Percentiles rank a stretch among this genome's conserved stretches.
Conservation (phyloP, 2,329 filamentous ascomycete genomes). For the Parafenestella ontariensis region DNA sequence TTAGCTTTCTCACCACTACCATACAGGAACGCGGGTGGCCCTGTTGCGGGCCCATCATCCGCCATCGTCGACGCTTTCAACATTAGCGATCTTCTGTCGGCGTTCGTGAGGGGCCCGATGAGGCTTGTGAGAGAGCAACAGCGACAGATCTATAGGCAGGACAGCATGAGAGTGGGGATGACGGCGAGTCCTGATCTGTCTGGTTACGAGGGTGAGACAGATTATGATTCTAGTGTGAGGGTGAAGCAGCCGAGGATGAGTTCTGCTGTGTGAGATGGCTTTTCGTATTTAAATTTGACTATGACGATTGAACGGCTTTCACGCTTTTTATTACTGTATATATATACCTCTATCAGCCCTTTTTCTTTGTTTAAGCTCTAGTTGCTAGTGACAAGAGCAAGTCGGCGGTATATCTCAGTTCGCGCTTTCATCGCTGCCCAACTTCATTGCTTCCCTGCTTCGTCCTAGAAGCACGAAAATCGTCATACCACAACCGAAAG, state of each 20-base stretch:
- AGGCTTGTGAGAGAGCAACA: constrained; percentile 38
- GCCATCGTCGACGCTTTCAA: constrained; percentile 39
- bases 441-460: too few relatives aligned
- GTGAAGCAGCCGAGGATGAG: not conserved
- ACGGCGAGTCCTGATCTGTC: not conserved
- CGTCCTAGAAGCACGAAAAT: too few relatives aligned
- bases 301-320: too few relatives aligned
- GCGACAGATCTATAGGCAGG: constrained; percentile 27
- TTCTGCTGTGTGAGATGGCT: not conserved
- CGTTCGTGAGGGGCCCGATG: constrained; percentile 41
- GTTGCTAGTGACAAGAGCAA: too few relatives aligned
- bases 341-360: too few relatives aligned
- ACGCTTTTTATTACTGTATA: too few relatives aligned
- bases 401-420: too few relatives aligned
- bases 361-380: too few relatives aligned
- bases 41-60: constrained; percentile 23
- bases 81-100: constrained; percentile 34
- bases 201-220: not conserved
- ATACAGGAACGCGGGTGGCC: constrained; percentile 21
- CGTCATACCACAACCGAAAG: too few relatives aligned
- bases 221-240: not conserved
- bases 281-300: too few relatives aligned
- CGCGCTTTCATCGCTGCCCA: too few relatives aligned
- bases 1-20: constrained; percentile 34
- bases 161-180: constrained; percentile 19